These are phyloP conservation scores for Stagonosporopsis vannaccii DNA, from an alignment of 2,329 filamentous ascomycete genomes.

Conservation along the genomic window DNA sequence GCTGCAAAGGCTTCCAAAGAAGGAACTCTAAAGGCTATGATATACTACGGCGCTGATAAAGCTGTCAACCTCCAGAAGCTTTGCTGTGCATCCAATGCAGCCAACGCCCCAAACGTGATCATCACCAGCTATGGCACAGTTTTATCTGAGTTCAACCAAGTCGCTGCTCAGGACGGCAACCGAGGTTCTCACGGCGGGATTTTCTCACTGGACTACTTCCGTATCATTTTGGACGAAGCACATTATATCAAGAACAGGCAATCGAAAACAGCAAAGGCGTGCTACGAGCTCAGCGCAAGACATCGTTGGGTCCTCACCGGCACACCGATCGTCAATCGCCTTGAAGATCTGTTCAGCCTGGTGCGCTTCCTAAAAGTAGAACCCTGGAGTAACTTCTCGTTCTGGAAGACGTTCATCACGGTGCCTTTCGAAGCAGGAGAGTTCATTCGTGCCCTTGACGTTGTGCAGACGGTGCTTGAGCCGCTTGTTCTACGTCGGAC, in stretches of 20 bases:
- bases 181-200: constrained; percentile 70
- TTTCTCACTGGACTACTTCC: constrained; percentile 93
- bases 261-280: constrained; percentile 93
- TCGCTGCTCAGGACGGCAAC: constrained; percentile 71
- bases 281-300: constrained; percentile 83
- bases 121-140: constrained; percentile 95
- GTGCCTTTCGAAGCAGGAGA: constrained; percentile 96
- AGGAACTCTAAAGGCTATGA: constrained; percentile 80
- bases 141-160: constrained; percentile 84
- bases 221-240: constrained; percentile 93
- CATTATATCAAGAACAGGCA: constrained; percentile 88
- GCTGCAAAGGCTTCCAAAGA: constrained; percentile 87
- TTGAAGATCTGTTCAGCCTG: constrained; percentile 93
- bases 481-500: constrained; percentile 94
- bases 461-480: constrained; percentile 95
- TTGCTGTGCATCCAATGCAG: constrained; percentile 76
- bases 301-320: constrained; percentile 95
- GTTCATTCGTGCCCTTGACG: constrained; percentile 90
- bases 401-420: constrained; percentile 99
- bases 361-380: constrained; percentile 93
- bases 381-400: constrained; percentile 98
- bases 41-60: constrained; percentile 94
- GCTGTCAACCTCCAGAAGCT: constrained; percentile 76
- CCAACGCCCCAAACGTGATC: constrained; percentile 83
- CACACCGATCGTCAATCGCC: constrained; percentile 93